phyloP scores from a whole-genome alignment of 352 stramenopile species.

The Phytophthora cryptogea region DNA sequence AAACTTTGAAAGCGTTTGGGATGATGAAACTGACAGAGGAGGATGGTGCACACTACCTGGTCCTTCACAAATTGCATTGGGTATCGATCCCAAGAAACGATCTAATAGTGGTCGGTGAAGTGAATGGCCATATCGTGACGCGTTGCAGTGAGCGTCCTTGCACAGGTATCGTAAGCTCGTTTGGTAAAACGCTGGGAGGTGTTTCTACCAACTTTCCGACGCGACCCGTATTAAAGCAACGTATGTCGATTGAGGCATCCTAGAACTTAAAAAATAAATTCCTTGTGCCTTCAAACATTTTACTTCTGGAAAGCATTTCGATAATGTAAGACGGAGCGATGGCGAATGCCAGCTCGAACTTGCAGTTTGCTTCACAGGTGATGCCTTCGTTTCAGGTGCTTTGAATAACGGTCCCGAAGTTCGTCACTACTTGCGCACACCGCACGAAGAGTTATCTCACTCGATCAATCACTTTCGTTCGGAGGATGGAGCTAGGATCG shows the following conservation, averaged over 20 bases:
- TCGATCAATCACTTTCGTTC: neutral
- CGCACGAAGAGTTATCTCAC: neutral
- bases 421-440: no score
- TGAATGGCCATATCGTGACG: conserved; percentile 15
- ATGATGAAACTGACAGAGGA: conserved; percentile 30
- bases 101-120: conserved; percentile 23
- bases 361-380: no score
- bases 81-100: conserved; percentile 19
- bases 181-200: conserved; percentile 23
- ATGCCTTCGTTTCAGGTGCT: neutral
- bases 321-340: no score
- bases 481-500: conserved; percentile 5
- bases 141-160: conserved; percentile 20
- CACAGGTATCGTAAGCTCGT: conserved; percentile 23
- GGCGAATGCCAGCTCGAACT: no score
- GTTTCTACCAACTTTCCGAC: neutral
- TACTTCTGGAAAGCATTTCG: neutral
- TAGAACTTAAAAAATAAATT: neutral
- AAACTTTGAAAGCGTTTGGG: conserved; percentile 32
- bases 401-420: neutral
- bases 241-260: conserved; percentile 12
- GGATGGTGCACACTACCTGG: conserved; percentile 13
- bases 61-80: conserved; percentile 25
- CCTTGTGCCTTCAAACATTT: neutral
- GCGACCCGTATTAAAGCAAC: neutral